phyloP scores from a whole-genome alignment of 345 rosid species.

The Durio zibethinus region DNA sequence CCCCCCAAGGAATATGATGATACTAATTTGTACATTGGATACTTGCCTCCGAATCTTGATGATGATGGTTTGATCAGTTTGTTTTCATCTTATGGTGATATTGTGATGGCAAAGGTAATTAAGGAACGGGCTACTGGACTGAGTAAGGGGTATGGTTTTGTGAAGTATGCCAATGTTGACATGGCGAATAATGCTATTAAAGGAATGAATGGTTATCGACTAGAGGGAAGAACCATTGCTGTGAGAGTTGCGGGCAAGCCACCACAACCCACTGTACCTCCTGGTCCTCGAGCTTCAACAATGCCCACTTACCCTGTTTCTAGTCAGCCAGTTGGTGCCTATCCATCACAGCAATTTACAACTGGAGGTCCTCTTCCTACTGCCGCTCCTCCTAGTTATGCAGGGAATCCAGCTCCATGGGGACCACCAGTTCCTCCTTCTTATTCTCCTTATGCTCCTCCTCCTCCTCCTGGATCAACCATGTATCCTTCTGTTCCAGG shows the following conservation, averaged over 20 bases:
- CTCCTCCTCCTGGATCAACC: conserved; percentile 73
- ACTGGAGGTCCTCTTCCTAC: conserved; percentile 68
- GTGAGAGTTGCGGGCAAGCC: conserved; percentile 97
- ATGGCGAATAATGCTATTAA: conserved; percentile 85
- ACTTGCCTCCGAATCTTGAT: conserved; percentile 82
- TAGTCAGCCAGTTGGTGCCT: conserved; percentile 60
- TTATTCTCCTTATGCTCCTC: conserved; percentile 68
- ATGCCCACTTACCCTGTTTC: conserved; percentile 63
- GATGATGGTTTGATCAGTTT: conserved; percentile 82
- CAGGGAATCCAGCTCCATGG: conserved; percentile 78
- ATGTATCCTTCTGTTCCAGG: conserved; percentile 72
- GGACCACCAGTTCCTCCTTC: conserved; percentile 79
- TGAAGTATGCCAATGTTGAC: conserved; percentile 79
- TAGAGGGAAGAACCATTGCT: conserved; percentile 86
- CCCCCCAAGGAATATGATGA: conserved; percentile 84
- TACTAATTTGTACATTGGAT: conserved; percentile 88
- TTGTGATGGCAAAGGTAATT: conserved; percentile 96
- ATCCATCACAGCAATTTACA: conserved; percentile 74
- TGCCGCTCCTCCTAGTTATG: conserved; percentile 51
- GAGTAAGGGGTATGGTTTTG: conserved; percentile 95
- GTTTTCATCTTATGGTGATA: conserved; percentile 85
- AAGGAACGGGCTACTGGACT: conserved; percentile 74
- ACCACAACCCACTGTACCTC: conserved; percentile 76
- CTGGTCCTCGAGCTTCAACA: conserved; percentile 62
- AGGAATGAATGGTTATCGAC: conserved; percentile 79